Conservation (phyloP, 2,329 filamentous ascomycete genomes). For the Aspergillus fumigatiaffinis region DNA sequence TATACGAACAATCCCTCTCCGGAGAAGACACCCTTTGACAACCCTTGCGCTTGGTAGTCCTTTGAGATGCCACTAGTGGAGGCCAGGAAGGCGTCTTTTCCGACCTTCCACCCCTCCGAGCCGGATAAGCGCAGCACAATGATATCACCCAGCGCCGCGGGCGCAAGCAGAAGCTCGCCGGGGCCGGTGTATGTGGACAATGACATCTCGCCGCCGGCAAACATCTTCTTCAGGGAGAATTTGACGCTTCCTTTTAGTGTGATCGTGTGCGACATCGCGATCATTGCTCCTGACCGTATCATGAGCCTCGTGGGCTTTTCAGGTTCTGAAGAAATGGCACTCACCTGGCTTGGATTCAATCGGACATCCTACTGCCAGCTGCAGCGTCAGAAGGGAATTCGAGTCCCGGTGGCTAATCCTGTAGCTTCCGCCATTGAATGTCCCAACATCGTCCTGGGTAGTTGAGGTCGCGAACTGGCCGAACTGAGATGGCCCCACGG, state of each 20-base stretch:
- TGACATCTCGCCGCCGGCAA: slow-evolving; percentile 74
- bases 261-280: slow-evolving; percentile 88
- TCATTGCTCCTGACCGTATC: slow-evolving; percentile 65
- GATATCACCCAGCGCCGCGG: slow-evolving; percentile 76
- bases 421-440: slow-evolving; percentile 94
- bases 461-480: slow-evolving; percentile 60
- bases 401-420: slow-evolving; percentile 87
- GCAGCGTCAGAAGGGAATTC: slow-evolving; percentile 84
- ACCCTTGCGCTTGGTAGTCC: slow-evolving; percentile 78
- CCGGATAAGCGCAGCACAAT: slow-evolving; percentile 72
- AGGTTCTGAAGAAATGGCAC: background rate
- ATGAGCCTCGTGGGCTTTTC: background rate
- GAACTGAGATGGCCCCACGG: slow-evolving; percentile 43
- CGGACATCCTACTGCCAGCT: slow-evolving; percentile 85
- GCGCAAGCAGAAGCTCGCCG: slow-evolving; percentile 82
- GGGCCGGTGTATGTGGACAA: slow-evolving; percentile 82
- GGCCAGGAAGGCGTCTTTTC: slow-evolving; percentile 81
- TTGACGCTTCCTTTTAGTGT: slow-evolving; percentile 78
- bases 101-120: slow-evolving; percentile 69
- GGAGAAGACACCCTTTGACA: slow-evolving; percentile 88
- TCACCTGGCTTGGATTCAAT: slow-evolving; percentile 72
- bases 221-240: slow-evolving; percentile 87
- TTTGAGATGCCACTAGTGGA: slow-evolving; percentile 83
- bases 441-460: slow-evolving; percentile 80
- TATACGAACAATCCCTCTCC: slow-evolving; percentile 91